Conservation (phyloP, 495 filamentous ascomycete genomes). For the Aspergillus egyptiacus region DNA sequence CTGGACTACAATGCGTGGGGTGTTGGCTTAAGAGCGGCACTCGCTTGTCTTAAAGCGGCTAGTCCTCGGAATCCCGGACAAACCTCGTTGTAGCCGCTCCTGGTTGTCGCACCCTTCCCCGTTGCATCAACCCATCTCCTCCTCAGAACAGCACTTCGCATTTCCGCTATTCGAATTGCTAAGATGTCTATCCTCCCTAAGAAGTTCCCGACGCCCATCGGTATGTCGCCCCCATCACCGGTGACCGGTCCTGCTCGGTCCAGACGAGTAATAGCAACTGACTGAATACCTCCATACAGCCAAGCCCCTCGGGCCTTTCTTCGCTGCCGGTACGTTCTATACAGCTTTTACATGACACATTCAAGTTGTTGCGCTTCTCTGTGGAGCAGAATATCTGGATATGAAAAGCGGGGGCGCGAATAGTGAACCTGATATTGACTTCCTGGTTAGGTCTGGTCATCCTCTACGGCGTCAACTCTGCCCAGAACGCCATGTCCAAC, state of each 20-base stretch:
- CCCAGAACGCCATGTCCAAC: constrained; percentile 60
- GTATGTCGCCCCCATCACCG: constrained; percentile 53
- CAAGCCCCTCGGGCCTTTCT: constrained; percentile 86
- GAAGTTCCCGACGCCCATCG: constrained; percentile 83
- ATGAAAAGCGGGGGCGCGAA: neutral
- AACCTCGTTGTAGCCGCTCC: constrained; percentile 35
- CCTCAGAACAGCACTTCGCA: constrained; percentile 22
- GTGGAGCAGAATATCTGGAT: neutral
- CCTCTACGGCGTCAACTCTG: constrained; percentile 80
- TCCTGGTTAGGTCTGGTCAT: constrained; percentile 62
- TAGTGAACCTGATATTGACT: constrained; percentile 28
- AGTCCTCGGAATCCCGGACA: constrained; percentile 28
- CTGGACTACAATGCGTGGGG: constrained; percentile 18
- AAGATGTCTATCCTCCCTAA: constrained; percentile 80
- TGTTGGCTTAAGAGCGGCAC: constrained; percentile 31
- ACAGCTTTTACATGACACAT: neutral
- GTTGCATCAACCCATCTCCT: constrained; percentile 29
- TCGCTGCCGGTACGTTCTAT: constrained; percentile 73
- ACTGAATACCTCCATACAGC: constrained; percentile 50
- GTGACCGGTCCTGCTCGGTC: too few species aligned
- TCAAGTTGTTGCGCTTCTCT: neutral
- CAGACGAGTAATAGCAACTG: constrained; percentile 17
- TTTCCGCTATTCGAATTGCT: constrained; percentile 22
- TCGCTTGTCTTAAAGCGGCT: constrained; percentile 21
- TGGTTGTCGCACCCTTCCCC: constrained; percentile 18